Evolutionary conservation across 192 early-diverging fungal genomes (phyloP).

Genomic region (Paraglomus brasilianum): DNA sequence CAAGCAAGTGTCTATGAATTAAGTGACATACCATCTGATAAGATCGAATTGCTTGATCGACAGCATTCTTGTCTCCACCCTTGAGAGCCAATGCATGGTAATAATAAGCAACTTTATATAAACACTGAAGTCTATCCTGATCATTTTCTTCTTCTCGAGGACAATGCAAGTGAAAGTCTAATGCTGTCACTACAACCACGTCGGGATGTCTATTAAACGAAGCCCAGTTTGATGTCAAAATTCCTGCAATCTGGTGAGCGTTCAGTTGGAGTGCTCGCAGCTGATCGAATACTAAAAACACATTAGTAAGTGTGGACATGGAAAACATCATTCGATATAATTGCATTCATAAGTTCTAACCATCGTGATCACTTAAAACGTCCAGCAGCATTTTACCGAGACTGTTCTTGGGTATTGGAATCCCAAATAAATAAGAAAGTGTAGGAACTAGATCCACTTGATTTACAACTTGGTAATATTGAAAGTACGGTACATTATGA

Average conservation of each 20-base stretch:
- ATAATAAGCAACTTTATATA: conserved; percentile 33
- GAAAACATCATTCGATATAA: no score
- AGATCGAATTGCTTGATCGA: not conserved
- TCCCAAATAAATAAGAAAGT: conserved; percentile 71
- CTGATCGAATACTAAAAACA: conserved; percentile 36
- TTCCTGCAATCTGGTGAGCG: conserved; percentile 55
- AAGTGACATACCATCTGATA: conserved; percentile 20
- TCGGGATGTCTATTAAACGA: conserved; percentile 32
- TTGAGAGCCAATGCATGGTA: conserved; percentile 33
- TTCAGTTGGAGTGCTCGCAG: conserved; percentile 62
- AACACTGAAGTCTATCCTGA: conserved; percentile 35
- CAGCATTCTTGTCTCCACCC: not conserved
- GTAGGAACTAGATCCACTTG: conserved; percentile 94
- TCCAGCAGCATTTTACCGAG: conserved; percentile 84
- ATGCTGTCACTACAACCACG: not conserved
- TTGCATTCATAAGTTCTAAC: conserved; percentile 31
- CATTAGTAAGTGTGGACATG: not conserved
- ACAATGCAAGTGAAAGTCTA: no score
- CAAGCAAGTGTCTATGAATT: no score
- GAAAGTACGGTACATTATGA: conserved; percentile 42
- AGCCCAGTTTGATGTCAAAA: conserved; percentile 38
- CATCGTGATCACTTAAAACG: conserved; percentile 53
- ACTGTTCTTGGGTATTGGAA: conserved; percentile 93
- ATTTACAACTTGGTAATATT: conserved; percentile 57
- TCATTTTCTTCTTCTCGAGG: conserved; percentile 11